Evolutionary conservation across 768 basidiomycete species (phyloP), one percentile per base, ranked within the genome.

Genomic region (Sarcomyxa edulis): DNA sequence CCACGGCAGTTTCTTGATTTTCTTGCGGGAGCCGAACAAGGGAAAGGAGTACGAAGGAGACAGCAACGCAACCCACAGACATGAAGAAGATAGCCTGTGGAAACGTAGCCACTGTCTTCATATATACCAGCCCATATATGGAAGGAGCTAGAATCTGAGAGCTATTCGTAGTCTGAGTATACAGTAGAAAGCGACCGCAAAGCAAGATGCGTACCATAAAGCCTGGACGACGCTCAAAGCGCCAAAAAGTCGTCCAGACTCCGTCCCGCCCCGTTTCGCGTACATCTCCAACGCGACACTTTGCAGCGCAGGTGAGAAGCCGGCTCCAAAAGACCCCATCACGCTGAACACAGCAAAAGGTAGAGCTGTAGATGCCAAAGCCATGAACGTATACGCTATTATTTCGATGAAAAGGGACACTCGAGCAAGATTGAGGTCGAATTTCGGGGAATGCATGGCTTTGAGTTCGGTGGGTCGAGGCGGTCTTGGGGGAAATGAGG

Each of bases 191-290:
- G 16, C 25, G 6, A 34, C 11, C n/a, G 24, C 9, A n/a, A 24
- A 24, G n/a, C 23, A 19, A 30, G 14, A 28, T 15, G 14, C 62
- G 11, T 44, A 82, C 78, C 78, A 68, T 7, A 90, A 52, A 5
- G 84, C 78, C 44, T 84, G 76, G 3, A 90, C 47, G 20, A 93
- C 84, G 40, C 81, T 79, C 41, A 93, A 48, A 3, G 79, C 89
- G 9, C 89, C 92, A 51, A 92, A 93, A 12, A 96, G 65, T 48
- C 66, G 70, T 3, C 90, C 92, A 9, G 70, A 64, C 50, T 91
- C 84, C 10, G 66, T 67, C 2, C 78, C 74, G 2, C 72, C 73
- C 14, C 65, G 62, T n/a, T 59, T 59, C 20, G 61, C 61, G 44
- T 81, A 86, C 31, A 87, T 52, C 16, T 82, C 74, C 29, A 94